A percentile compares a stretch with the other conserved stretches of the same genome.
Conservation (phyloP, 2,329 filamentous ascomycete genomes). For the Huntiella omanensis region DNA sequence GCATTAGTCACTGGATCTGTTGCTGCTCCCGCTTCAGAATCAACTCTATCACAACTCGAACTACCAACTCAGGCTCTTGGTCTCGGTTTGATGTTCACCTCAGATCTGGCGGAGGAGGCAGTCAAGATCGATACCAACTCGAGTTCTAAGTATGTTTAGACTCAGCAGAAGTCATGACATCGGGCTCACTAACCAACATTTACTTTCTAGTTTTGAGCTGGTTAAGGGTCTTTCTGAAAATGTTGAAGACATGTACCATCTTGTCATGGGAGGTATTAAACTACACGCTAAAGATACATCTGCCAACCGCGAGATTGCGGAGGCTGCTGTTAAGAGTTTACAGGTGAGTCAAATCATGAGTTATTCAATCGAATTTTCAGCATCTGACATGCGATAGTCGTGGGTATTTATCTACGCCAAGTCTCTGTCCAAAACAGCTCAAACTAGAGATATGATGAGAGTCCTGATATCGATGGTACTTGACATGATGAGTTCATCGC, state of each 20-base stretch:
- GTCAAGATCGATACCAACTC: conserved; percentile 47
- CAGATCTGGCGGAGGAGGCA: conserved; percentile 41
- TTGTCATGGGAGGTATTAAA: conserved; percentile 23
- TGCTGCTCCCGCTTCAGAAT: background rate
- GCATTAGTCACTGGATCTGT: conserved; percentile 20
- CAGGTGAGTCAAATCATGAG: conserved; percentile 28
- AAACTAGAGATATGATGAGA: conserved; percentile 17
- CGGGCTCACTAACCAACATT: conserved; percentile 16
- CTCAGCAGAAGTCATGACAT: background rate
- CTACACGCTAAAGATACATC: conserved; percentile 12
- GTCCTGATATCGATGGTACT: conserved; percentile 41
- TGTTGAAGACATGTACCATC: conserved; percentile 20
- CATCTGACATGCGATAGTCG: background rate
- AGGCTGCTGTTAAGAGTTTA: conserved; percentile 40
- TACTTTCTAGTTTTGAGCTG: conserved; percentile 19
- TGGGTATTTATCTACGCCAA: conserved; percentile 14
- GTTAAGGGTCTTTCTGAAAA: conserved; percentile 24
- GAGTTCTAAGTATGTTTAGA: conserved; percentile 30
- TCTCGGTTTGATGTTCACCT: conserved; percentile 9
- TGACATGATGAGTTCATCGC: conserved; percentile 26
- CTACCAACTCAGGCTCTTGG: background rate
- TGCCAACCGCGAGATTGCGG: conserved; percentile 21
- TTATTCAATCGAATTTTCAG: background rate
- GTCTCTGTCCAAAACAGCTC: conserved; percentile 2
- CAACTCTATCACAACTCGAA: too few relatives aligned